Evolutionary conservation across 495 filamentous ascomycete species (phyloP), one percentile per base, ranked within the genome.

Genomic region (Chaetomium tenue): DNA sequence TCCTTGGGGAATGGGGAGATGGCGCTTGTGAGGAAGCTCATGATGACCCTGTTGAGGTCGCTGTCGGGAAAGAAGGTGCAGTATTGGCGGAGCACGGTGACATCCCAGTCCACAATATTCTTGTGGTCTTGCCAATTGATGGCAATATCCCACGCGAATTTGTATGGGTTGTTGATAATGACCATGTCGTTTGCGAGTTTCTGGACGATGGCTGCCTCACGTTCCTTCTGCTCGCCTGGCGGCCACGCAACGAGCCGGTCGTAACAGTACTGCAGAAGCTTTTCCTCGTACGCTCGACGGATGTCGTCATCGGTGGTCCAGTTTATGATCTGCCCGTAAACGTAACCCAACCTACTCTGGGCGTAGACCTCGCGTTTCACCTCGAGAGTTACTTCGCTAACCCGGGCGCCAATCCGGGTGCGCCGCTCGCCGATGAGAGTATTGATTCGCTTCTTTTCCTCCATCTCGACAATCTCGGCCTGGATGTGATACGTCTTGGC

Each of bases 391-490:
- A 97, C 92, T 61, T 96, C 89, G 28, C 83, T 88, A 63, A 93
- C 79, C 30, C 84, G 88, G 23, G 92, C 92, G 52, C 94, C 95
- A 15, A 98, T 83, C 22, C 94, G 86, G 23, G 93, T 96, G 57
- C 92, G 85, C 15, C 94, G 85, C 71, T 93, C 91, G 22, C 88
- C 92, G 67, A 98, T 96, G 60, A 96, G 86, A 23, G 86, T 89
- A 72, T 97, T 97, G 71, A 97, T 94, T 33, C 84, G 87, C 72
- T 94, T 90, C 69, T 89, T 94, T 74, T 98, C 95, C 46, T 95
- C 91, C 0, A 83, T 72, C 70, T 98, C 94, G 18, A 89, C 81
- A 58, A 97, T 88, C 56, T 96, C 87, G n/a, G 90, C 90, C 58
- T 98, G 81, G 40, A 84, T 89, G 59, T 85, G 85, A 75, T 94